Evolutionary conservation across 306 rosid species (phyloP).

Genomic region (Begonia peltatifolia): DNA sequence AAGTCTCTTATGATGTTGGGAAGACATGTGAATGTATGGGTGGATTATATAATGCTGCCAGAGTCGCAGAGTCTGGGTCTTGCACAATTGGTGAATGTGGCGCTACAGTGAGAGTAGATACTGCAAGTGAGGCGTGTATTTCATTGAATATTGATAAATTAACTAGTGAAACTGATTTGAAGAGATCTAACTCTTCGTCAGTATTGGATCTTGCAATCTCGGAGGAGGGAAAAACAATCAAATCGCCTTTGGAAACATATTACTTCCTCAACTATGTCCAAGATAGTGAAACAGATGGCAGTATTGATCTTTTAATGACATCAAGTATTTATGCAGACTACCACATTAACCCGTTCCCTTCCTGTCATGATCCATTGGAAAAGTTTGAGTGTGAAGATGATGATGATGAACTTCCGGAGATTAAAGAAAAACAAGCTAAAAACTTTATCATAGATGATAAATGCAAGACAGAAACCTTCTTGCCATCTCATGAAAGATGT

Average conservation of each 20-base stretch:
- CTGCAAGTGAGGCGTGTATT: conserved; percentile 11
- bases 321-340: conserved; percentile 22
- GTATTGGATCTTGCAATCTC: conserved; percentile 14
- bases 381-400: conserved; percentile 19
- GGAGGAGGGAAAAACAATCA: conserved; percentile 14
- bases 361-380: conserved; percentile 14
- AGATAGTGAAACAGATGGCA: conserved; percentile 12
- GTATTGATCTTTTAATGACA: conserved; percentile 17
- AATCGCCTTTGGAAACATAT: conserved; percentile 35
- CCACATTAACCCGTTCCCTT: conserved; percentile 23
- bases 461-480: conserved; percentile 17
- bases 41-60: conserved; percentile 11
- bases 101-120: conserved; percentile 7
- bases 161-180: conserved; percentile 16
- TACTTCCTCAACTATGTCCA: conserved; percentile 27
- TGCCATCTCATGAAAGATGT: conserved; percentile 24
- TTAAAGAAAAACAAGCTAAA: conserved; percentile 19
- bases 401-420: conserved; percentile 25
- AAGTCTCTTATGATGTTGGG: conserved; percentile 27
- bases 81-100: conserved; percentile 14
- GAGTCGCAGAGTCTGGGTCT: conserved; percentile 21
- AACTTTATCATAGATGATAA: conserved; percentile 15
- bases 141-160: conserved; percentile 13
- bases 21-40: conserved; percentile 35
- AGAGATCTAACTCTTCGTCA: conserved; percentile 8